Percentiles rank a stretch among this genome's conserved stretches.
Evolutionary conservation across 257 asterid species (phyloP).

Genomic region (Salvia miltiorrhiza): DNA sequence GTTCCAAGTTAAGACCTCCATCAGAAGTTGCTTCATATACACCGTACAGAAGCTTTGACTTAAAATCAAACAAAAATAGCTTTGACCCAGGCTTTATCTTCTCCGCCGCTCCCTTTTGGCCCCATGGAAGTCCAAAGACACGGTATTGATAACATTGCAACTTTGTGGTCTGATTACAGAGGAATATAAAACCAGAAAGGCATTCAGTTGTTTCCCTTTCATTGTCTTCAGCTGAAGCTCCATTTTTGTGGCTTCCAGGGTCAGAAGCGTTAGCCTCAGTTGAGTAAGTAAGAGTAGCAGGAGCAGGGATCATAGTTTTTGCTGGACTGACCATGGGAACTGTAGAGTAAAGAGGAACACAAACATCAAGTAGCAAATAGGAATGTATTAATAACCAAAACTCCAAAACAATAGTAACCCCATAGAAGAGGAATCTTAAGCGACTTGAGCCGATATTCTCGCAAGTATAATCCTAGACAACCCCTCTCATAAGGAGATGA

Average conservation of each 20-base stretch:
- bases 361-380: too few relatives aligned
- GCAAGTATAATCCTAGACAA: too few relatives aligned
- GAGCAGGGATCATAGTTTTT: conserved; percentile 20
- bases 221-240: conserved; percentile 24
- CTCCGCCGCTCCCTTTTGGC: conserved; percentile 45
- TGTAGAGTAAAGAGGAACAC: too few relatives aligned
- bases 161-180: conserved; percentile 64
- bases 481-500: too few relatives aligned
- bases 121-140: conserved; percentile 72
- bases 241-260: conserved; percentile 10
- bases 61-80: conserved; percentile 73
- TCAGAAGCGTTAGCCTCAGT: conserved; percentile 27
- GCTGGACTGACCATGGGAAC: not conserved
- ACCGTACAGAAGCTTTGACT: conserved; percentile 64
- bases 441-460: too few relatives aligned
- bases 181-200: conserved; percentile 65
- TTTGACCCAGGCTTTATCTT: conserved; percentile 58
- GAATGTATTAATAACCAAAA: too few relatives aligned
- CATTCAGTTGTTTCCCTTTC: conserved; percentile 19
- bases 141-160: conserved; percentile 64
- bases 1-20: conserved; percentile 65
- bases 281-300: conserved; percentile 19
- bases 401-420: too few relatives aligned
- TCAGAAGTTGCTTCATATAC: conserved; percentile 65
- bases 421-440: too few relatives aligned